phyloP scores from a whole-genome alignment of 2,329 filamentous ascomycete genomes.

The Knoxdaviesia proteae region DNA sequence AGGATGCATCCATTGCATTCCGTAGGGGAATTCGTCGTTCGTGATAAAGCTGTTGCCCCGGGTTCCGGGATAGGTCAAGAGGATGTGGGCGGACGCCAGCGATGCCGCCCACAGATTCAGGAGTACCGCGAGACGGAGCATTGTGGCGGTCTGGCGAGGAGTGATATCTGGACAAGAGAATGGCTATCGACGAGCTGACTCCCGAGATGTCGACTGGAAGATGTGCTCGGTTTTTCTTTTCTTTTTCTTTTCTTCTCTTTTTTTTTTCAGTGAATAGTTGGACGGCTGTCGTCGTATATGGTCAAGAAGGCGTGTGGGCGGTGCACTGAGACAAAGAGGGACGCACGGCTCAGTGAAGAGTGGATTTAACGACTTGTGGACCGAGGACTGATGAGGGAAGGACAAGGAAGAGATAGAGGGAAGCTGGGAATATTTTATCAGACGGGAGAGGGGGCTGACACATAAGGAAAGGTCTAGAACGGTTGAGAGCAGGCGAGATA shows the following conservation, averaged over 20 bases:
- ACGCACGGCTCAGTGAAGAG: too few relatives aligned
- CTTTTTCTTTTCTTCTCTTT: background rate
- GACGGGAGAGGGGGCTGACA: too few relatives aligned
- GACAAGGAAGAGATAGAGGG: too few relatives aligned
- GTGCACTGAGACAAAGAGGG: too few relatives aligned
- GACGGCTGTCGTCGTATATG: too few relatives aligned
- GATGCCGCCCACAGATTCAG: constrained; percentile 3
- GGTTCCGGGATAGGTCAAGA: constrained; percentile 46
- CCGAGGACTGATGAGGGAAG: too few relatives aligned
- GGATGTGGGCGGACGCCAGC: constrained; percentile 21
- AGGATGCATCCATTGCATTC: constrained; percentile 54
- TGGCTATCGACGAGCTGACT: background rate
- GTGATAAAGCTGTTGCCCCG: constrained; percentile 44
- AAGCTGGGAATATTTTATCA: too few relatives aligned
- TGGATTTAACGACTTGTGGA: too few relatives aligned
- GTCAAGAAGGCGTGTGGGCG: too few relatives aligned
- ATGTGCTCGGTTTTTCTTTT: background rate
- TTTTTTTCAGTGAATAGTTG: background rate
- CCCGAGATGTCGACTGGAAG: background rate
- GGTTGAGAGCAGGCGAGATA: too few relatives aligned
- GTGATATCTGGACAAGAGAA: background rate
- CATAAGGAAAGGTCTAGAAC: too few relatives aligned
- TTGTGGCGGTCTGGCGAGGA: background rate
- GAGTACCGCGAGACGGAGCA: background rate
- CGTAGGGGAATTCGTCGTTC: constrained; percentile 42